A percentile compares a stretch with the other conserved stretches of the same genome.
These are phyloP conservation scores for Nigrograna mackinnonii DNA, from an alignment of 2,329 filamentous ascomycete species.

Conservation along the genomic window DNA sequence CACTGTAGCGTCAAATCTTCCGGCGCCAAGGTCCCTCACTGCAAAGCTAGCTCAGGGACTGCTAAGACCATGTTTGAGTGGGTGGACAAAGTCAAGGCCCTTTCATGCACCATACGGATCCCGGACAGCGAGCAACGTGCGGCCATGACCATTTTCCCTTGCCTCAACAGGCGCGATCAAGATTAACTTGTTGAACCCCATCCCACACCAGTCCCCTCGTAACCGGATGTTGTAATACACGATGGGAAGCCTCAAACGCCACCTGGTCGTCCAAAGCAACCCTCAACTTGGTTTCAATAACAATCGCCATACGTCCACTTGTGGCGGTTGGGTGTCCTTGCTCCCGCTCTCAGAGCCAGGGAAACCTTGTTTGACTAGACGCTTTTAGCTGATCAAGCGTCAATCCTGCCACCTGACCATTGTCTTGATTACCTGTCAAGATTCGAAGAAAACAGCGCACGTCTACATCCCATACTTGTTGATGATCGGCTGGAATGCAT, in stretches of 20 bases:
- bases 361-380: constrained; percentile 13
- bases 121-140: constrained; percentile 9
- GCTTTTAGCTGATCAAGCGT: constrained; percentile 18
- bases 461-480: no score
- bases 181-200: no score
- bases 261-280: constrained; percentile 27
- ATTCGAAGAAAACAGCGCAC: constrained; percentile 1
- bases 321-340: constrained; percentile 8
- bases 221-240: constrained; percentile 30
- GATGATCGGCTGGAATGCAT: no score
- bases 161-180: no score
- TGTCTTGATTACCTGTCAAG: constrained; percentile 7
- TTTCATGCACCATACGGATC: constrained; percentile 1
- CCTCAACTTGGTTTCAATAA: constrained; percentile 23
- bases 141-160: constrained; percentile 7
- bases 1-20: constrained; percentile 28
- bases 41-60: no score
- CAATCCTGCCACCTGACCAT: constrained; percentile 12
- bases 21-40: no score
- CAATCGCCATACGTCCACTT: constrained; percentile 12
- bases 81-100: no score
- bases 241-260: constrained; percentile 29
- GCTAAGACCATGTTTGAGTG: no score
- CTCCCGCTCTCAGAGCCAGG: constrained; percentile 12
- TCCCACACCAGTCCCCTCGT: constrained; percentile 10